Evolutionary conservation across 495 filamentous ascomycete species (phyloP).

Genomic region (Baudoinia panamericana): DNA sequence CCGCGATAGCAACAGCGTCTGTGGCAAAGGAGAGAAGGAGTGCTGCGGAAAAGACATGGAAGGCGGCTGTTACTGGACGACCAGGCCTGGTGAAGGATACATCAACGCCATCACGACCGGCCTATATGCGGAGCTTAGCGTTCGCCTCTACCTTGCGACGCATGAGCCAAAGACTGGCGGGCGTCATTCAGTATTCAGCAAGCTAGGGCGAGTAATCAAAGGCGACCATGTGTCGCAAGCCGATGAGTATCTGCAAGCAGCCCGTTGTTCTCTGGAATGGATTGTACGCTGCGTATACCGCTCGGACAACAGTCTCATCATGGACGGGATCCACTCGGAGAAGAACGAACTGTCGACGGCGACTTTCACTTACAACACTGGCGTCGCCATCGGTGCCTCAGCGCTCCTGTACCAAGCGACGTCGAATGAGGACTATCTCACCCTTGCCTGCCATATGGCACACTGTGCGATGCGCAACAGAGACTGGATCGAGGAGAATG

Average conservation of each 20-base stretch:
- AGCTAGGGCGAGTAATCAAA: neutral
- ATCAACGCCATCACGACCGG: constrained; percentile 16
- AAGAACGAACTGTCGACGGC: constrained; percentile 6
- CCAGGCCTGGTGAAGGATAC: constrained; percentile 3
- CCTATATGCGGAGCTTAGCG: constrained; percentile 15
- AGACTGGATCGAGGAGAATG: constrained; percentile 15
- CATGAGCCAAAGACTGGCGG: neutral
- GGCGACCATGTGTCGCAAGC: too few species aligned
- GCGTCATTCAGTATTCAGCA: neutral
- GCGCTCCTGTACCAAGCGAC: constrained; percentile 13
- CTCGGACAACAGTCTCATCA: constrained; percentile 8
- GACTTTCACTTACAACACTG: constrained; percentile 20
- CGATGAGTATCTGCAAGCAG: constrained; percentile 6
- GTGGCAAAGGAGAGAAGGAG: constrained; percentile 2
- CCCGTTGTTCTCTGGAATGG: constrained; percentile 15
- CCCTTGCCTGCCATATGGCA: constrained; percentile 18
- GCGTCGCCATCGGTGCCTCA: constrained; percentile 9
- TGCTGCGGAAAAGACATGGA: constrained; percentile 15
- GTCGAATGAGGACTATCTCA: constrained; percentile 13
- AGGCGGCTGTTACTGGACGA: constrained; percentile 16
- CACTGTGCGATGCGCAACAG: constrained; percentile 11
- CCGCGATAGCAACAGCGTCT: constrained; percentile 1
- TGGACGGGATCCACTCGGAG: constrained; percentile 9
- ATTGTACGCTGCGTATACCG: constrained; percentile 20
- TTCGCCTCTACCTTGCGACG: too few species aligned